Evolutionary conservation across 176 grass and related monocot genomes (phyloP).

Genomic region (Stipa capillata): DNA sequence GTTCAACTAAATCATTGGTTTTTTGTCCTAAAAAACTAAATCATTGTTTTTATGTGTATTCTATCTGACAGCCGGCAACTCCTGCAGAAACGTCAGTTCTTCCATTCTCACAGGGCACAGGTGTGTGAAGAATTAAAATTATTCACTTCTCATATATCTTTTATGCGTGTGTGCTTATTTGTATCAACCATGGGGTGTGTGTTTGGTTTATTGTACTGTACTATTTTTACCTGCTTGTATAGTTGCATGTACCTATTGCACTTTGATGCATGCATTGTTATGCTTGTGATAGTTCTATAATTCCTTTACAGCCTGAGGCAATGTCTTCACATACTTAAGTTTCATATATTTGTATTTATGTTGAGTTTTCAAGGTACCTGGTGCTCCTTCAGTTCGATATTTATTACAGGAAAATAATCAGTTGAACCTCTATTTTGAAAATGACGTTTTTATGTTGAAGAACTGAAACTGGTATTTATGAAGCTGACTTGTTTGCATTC

Average conservation of each 20-base stretch:
- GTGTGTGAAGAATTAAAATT: conserved; percentile 24
- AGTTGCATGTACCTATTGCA: not conserved
- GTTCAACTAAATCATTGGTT: conserved; percentile 18
- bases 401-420: not conserved
- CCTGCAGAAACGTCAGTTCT: conserved; percentile 89
- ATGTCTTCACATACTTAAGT: not conserved
- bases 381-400: not conserved
- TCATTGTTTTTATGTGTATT: conserved; percentile 18
- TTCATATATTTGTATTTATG: not conserved
- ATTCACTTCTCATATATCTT: not conserved
- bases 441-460: not conserved
- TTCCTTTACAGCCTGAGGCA: not conserved
- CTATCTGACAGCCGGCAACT: conserved; percentile 70
- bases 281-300: not conserved
- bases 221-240: not conserved
- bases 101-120: conserved; percentile 97
- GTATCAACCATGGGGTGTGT: not conserved
- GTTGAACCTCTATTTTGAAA: not conserved
- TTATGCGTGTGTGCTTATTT: not conserved
- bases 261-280: not conserved
- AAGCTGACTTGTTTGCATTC: not conserved
- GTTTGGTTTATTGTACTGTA: not conserved
- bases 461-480: not conserved
- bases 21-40: not conserved
- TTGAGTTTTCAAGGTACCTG: not conserved